A percentile compares a stretch with the other conserved stretches of the same genome.
Conservation (phyloP, 768 basidiomycete genomes). For the Clitopilus hobsonii region DNA sequence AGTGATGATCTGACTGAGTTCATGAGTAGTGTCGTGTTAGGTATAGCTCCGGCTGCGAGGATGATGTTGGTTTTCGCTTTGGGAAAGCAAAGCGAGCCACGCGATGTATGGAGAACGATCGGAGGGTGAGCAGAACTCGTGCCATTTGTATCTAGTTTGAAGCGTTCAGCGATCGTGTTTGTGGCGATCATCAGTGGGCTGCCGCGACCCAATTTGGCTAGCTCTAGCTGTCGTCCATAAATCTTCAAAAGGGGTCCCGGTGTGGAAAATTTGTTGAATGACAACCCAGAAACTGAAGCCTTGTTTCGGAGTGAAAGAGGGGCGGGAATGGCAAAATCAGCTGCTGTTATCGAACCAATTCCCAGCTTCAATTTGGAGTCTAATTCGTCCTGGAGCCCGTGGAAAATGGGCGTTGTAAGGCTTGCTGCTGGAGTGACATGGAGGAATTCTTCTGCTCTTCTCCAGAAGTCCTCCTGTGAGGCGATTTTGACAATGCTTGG, state of each 20-base stretch:
- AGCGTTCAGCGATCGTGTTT: background rate
- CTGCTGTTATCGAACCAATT: background rate
- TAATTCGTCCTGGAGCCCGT: background rate
- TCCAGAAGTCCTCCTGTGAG: background rate
- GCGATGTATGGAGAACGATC: background rate
- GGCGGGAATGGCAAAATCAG: background rate
- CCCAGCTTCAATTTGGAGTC: background rate
- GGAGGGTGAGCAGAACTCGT: background rate
- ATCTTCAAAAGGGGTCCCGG: background rate
- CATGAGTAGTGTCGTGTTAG: constrained; percentile 8
- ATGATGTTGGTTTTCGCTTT: constrained; percentile 7
- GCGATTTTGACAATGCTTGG: background rate
- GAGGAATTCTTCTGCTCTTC: background rate
- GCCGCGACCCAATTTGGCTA: background rate
- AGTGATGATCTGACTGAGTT: constrained; percentile 1
- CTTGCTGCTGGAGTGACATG: background rate
- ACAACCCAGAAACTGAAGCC: background rate
- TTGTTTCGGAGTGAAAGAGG: background rate
- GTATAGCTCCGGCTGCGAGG: constrained; percentile 8
- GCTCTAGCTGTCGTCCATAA: background rate
- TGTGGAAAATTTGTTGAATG: background rate
- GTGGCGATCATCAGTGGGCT: background rate
- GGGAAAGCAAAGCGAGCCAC: constrained; percentile 3
- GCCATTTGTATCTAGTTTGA: background rate
- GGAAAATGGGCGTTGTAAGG: background rate